Evolutionary conservation across 2,329 filamentous ascomycete genomes (phyloP).

Genomic region (Balansia obtecta): DNA sequence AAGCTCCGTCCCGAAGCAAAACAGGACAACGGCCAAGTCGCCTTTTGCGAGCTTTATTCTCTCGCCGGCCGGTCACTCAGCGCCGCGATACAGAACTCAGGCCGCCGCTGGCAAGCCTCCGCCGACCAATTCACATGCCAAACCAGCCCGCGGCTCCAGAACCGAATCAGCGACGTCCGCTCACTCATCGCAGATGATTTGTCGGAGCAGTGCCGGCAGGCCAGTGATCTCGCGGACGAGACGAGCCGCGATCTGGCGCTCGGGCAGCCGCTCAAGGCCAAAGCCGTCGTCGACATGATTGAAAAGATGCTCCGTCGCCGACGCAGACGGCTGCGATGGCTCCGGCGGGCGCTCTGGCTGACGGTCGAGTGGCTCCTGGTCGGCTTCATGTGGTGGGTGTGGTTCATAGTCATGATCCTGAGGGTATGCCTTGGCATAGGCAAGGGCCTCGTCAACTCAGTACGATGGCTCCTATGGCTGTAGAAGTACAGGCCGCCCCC

Average conservation of each 20-base stretch:
- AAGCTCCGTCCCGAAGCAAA: constrained; percentile 24
- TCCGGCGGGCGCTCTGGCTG: constrained; percentile 66
- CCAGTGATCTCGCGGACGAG: constrained; percentile 69
- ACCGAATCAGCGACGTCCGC: constrained; percentile 34
- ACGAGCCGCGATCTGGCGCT: constrained; percentile 65
- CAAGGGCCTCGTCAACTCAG: constrained; percentile 42
- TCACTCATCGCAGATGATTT: constrained; percentile 39
- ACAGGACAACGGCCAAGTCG: constrained; percentile 15
- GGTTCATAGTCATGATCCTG: constrained; percentile 73
- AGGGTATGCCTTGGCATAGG: constrained; percentile 52
- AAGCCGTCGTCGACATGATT: constrained; percentile 67
- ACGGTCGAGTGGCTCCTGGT: constrained; percentile 79
- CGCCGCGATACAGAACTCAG: constrained; percentile 32
- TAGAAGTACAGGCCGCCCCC: too few species aligned
- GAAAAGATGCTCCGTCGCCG: constrained; percentile 62
- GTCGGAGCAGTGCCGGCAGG: constrained; percentile 48
- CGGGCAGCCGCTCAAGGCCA: constrained; percentile 66
- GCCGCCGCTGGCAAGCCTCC: constrained; percentile 44
- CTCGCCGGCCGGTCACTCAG: constrained; percentile 39
- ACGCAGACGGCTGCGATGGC: constrained; percentile 56
- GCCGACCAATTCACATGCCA: constrained; percentile 46
- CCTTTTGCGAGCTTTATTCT: constrained; percentile 34
- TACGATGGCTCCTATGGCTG: constrained; percentile 80
- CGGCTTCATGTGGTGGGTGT: constrained; percentile 87
- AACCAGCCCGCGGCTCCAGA: constrained; percentile 40